These are phyloP conservation scores for Phanerochaete carnosa DNA, from an alignment of 768 basidiomycete genomes.

Conservation along the genomic window DNA sequence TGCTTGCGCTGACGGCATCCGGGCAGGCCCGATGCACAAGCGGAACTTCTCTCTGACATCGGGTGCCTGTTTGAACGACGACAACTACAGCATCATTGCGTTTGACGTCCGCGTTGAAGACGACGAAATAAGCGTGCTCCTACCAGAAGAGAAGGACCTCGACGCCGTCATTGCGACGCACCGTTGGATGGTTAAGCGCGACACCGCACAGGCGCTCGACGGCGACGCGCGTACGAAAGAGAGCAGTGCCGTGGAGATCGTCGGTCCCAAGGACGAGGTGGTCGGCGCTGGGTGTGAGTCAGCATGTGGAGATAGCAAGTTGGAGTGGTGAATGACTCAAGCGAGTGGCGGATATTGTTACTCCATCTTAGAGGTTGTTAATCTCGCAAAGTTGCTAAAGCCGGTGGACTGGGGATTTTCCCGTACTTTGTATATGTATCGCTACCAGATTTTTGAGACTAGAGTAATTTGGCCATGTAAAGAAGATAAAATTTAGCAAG, in stretches of 20 bases:
- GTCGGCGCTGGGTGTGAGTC: not conserved
- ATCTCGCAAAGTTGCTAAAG: too few relatives aligned
- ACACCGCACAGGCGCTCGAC: slow-evolving; percentile 38
- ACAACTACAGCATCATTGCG: slow-evolving; percentile 54
- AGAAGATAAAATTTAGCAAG: too few relatives aligned
- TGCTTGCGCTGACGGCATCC: not conserved
- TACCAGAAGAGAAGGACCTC: slow-evolving; percentile 48
- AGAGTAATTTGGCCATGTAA: too few relatives aligned
- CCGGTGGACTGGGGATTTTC: too few relatives aligned
- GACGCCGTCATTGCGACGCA: slow-evolving; percentile 61
- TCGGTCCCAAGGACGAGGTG: slow-evolving; percentile 16
- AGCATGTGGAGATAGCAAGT: slow-evolving; percentile 10
- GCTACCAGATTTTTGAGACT: too few relatives aligned
- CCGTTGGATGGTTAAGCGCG: slow-evolving; percentile 61
- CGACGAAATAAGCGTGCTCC: slow-evolving; percentile 44
- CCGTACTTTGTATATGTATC: too few relatives aligned
- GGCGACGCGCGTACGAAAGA: slow-evolving; percentile 10
- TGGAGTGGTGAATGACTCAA: slow-evolving; percentile 17
- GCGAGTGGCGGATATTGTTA: not conserved
- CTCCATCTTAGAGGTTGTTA: not conserved
- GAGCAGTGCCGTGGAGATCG: slow-evolving; percentile 34
- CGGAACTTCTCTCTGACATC: slow-evolving; percentile 55
- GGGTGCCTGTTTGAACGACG: slow-evolving; percentile 59
- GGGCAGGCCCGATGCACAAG: slow-evolving; percentile 58
- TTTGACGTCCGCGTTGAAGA: slow-evolving; percentile 52